Evolutionary conservation across 2,329 filamentous ascomycete genomes (phyloP).

Genomic region (Cladosporium sp.): DNA sequence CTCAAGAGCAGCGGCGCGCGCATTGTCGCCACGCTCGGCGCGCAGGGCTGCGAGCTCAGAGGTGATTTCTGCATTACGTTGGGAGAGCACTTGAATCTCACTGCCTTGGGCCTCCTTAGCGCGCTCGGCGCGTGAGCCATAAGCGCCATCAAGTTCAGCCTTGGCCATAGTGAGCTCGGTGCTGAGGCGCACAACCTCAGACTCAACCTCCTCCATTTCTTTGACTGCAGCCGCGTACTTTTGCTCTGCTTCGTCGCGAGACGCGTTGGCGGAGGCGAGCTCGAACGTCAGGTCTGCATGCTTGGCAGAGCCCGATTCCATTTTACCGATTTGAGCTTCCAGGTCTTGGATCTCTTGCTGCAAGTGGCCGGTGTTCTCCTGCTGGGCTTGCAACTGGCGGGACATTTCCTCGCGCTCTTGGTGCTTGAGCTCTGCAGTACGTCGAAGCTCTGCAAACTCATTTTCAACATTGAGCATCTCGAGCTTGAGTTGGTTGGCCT

Average conservation of each 20-base stretch:
- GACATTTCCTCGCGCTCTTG: constrained; percentile 35
- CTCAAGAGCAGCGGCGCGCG: constrained; percentile 54
- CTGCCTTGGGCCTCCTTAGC: constrained; percentile 68
- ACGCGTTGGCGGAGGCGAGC: constrained; percentile 26
- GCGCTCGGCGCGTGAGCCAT: constrained; percentile 72
- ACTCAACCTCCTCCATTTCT: constrained; percentile 53
- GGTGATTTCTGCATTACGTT: constrained; percentile 44
- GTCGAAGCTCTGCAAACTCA: constrained; percentile 35
- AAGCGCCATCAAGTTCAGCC: constrained; percentile 91
- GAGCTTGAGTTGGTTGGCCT: constrained; percentile 33
- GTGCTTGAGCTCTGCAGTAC: constrained; percentile 33
- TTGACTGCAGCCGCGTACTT: constrained; percentile 34
- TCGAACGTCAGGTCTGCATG: constrained; percentile 24
- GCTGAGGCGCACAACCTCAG: constrained; percentile 65
- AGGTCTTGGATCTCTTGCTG: constrained; percentile 35
- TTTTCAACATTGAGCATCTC: constrained; percentile 49
- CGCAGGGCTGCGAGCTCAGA: constrained; percentile 49
- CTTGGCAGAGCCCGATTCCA: constrained; percentile 39
- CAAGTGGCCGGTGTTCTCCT: constrained; percentile 39
- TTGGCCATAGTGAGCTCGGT: constrained; percentile 86
- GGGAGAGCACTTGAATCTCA: constrained; percentile 47
- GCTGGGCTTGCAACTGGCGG: constrained; percentile 33
- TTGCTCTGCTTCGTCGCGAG: constrained; percentile 29
- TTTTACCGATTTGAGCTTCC: constrained; percentile 34
- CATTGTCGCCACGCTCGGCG: constrained; percentile 24